A percentile compares a stretch with the other conserved stretches of the same genome.
phyloP scores from a whole-genome alignment of 2,329 filamentous ascomycete species.

The Incumbomyces delicatus region DNA sequence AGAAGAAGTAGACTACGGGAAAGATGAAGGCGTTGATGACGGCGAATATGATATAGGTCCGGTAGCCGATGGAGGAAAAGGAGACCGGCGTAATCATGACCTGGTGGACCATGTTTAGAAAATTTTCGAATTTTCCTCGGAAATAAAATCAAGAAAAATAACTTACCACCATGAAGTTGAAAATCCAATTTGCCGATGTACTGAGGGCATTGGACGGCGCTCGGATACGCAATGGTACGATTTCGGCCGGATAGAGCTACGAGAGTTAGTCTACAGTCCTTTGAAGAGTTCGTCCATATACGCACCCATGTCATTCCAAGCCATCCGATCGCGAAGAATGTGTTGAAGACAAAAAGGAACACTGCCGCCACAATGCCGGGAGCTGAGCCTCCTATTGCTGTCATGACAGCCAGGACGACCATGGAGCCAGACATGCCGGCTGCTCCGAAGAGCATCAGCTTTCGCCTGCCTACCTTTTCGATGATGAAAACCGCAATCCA shows the following conservation, averaged over 20 bases:
- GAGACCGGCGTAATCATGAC: slow-evolving; percentile 79
- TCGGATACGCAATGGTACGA: slow-evolving; percentile 41
- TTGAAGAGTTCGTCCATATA: not conserved
- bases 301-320: slow-evolving; percentile 28
- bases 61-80: slow-evolving; percentile 59
- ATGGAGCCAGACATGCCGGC: slow-evolving; percentile 56
- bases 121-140: slow-evolving; percentile 31
- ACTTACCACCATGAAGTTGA: too few relatives aligned
- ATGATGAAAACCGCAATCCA: slow-evolving; percentile 43
- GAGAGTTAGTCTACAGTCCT: not conserved
- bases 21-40: slow-evolving; percentile 52
- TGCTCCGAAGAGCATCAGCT: slow-evolving; percentile 63
- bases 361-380: slow-evolving; percentile 37
- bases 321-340: slow-evolving; percentile 42
- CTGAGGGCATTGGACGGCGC: slow-evolving; percentile 41
- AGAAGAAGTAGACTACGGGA: slow-evolving; percentile 51
- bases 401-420: slow-evolving; percentile 44
- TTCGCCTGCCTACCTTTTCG: slow-evolving; percentile 46
- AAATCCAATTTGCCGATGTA: slow-evolving; percentile 39
- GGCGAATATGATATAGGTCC: slow-evolving; percentile 70
- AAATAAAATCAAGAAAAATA: too few relatives aligned
- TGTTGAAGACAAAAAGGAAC: slow-evolving; percentile 54
- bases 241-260: slow-evolving; percentile 37
- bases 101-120: slow-evolving; percentile 33
- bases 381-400: slow-evolving; percentile 26